Evolutionary conservation across 495 filamentous ascomycete genomes (phyloP), one percentile per base, ranked within the genome.

Genomic region (Podospora bellae-mahoneyi): DNA sequence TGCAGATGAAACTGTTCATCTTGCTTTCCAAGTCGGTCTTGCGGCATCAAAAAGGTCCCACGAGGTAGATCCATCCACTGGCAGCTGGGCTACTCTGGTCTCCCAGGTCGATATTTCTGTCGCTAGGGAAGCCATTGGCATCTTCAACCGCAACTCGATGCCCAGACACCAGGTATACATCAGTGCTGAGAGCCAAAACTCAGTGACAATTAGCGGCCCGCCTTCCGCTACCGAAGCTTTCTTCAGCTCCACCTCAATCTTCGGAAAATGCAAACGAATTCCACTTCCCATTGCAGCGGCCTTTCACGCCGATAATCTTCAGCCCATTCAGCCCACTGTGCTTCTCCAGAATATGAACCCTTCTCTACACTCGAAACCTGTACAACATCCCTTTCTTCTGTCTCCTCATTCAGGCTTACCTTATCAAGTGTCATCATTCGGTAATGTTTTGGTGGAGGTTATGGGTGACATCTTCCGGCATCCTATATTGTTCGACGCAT

Each of bases 21-120:
- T 91, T 60, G 84, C 90, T 30, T 88, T 92, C 67, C 79, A 88
- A 58, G 75, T 85, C 10, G 90, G 90, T 18, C 73, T 84, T 2
- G 83, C 79, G 44, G 85, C 85, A 59, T 75, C 74, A 5, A 63
- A 59, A 3, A 72, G 78, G 16, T 81, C 78, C 6, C 71, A 74
- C 34, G 76, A 71, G 57, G 72, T 85, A 64, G 71, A 83, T 75
- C 69, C 78, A 72, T 66, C 75, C 69, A 63, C 77, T 64, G 76
- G 81, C 71, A 71, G 78, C 66, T 80, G 75, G 27, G 72, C 79
- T 9, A 78, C 73, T 63, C 83, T 82, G 78, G 80, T 82, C 0
- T 79, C 77, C 34, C 75, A 78, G 62, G 68, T 81, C 19, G 70
- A 77, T 16, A 74, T 76, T 56, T 73, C 71, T 4, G 73, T 66